Base-by-base conservation (phyloP, 768 basidiomycete species). In the Podaxis sp. region DNA sequence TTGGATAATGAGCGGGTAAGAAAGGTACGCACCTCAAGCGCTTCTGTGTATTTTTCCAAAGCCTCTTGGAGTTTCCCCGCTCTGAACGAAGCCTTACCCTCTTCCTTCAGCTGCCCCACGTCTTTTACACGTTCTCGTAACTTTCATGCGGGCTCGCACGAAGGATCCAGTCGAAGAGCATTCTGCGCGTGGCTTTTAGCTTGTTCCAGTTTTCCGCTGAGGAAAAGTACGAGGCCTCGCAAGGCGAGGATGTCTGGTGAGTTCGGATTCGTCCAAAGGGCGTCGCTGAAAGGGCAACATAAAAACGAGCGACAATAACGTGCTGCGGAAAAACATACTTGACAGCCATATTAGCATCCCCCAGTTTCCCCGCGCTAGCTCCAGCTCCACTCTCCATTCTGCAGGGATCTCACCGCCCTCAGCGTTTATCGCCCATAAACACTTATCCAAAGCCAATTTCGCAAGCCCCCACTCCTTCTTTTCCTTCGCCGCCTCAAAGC, bases 351-450 rank as follows among this genome's bases (percentile, higher is more conserved):
- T 82, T 82, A 10, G 93, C 93, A n/a, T 81, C 83, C 24, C 91
- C 84, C 82, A 87, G 55, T 85, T 86, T 28, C 84, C 84, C 66
- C 86, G 82, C 22, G 84, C 85, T 38, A 95, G 76, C 68, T 94
- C 88, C 2, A 94, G 78, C 74, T 95, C 91, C 40, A 93, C 80
- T 65, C 90, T 80, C 94, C 94, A 96, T 67, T 93, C 88, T 1
- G 80, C 77, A 1, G 93, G 93, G 1, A 88, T 80, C 68, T 90
- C 88, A 0, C 84, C 85, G 20, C 87, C 90, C 73, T 93, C 93
- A 17, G 80, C 84, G 60, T 92, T 90, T 63, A 91, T 86, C 46
- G 82, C 78, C 71, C 89, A 84, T 61, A 87, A 70, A 73, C 92
- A 89, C 69, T 87, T 88, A 60, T 95, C 93, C 63, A 95, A 76